phyloP scores from a whole-genome alignment of 2,329 filamentous ascomycete genomes.

The Trichocomaceae sp. region DNA sequence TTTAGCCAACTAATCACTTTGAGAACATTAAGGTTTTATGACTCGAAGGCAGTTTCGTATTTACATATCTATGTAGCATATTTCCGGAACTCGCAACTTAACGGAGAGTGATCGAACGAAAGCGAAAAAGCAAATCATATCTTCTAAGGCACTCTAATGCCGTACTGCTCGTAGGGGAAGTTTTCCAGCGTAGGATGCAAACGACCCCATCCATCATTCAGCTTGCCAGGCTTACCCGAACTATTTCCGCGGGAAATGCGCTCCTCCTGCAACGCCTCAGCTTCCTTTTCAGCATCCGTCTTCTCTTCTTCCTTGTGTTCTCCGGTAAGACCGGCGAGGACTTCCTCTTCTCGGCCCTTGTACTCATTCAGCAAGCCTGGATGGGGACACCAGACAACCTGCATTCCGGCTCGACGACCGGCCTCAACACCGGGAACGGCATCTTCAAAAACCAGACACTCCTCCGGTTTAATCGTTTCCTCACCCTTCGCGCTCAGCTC shows the following conservation, averaged over 20 bases:
- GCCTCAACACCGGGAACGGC: conserved; percentile 88
- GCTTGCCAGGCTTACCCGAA: conserved; percentile 46
- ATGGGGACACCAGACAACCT: conserved; percentile 88
- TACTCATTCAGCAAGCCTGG: conserved; percentile 70
- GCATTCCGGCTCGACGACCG: conserved; percentile 85
- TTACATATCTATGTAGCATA: background rate
- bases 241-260: conserved; percentile 26
- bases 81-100: background rate
- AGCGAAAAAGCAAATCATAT: conserved; percentile 1
- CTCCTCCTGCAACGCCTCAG: conserved; percentile 31
- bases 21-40: background rate
- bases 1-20: background rate
- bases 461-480: conserved; percentile 64
- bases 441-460: conserved; percentile 96
- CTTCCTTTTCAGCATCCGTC: conserved; percentile 32
- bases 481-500: conserved; percentile 53
- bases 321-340: conserved; percentile 75
- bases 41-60: background rate
- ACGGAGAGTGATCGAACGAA: too few species aligned
- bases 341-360: conserved; percentile 66
- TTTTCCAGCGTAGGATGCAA: conserved; percentile 48
- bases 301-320: conserved; percentile 55
- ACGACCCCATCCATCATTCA: conserved; percentile 56
- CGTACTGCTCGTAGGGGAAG: conserved; percentile 56
- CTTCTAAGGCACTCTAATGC: conserved; percentile 39